phyloP scores from a whole-genome alignment of 2,329 filamentous ascomycete species.

The Beauveria medogensis region DNA sequence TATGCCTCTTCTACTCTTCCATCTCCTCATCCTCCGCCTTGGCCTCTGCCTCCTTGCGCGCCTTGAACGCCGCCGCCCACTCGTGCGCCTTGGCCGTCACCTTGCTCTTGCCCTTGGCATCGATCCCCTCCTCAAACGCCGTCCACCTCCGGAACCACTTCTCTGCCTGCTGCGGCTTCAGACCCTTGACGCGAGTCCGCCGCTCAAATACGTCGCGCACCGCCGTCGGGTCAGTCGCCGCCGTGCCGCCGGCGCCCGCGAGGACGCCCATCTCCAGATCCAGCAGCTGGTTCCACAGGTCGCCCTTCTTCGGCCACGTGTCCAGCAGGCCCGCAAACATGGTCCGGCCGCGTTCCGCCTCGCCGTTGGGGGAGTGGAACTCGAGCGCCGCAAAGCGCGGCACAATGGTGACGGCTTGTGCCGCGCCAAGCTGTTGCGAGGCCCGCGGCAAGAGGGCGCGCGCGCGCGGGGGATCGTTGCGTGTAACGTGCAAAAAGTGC shows the following conservation, averaged over 20 bases:
- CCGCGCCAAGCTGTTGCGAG: constrained; percentile 67
- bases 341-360: constrained; percentile 84
- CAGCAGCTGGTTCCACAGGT: constrained; percentile 87
- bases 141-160: constrained; percentile 90
- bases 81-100: constrained; percentile 65
- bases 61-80: constrained; percentile 52
- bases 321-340: constrained; percentile 84
- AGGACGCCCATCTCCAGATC: constrained; percentile 66
- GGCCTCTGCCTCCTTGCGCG: constrained; percentile 31
- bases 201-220: constrained; percentile 77
- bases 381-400: constrained; percentile 87
- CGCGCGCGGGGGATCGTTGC: constrained; percentile 61
- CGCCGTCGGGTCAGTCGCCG: constrained; percentile 41
- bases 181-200: constrained; percentile 56
- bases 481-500: constrained; percentile 75
- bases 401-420: constrained; percentile 60
- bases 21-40: constrained; percentile 25
- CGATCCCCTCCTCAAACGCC: constrained; percentile 72
- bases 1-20: constrained; percentile 21
- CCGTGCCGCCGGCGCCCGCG: constrained; percentile 21
- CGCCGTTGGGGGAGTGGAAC: constrained; percentile 74
- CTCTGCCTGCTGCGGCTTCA: constrained; percentile 77
- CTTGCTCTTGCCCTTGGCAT: constrained; percentile 57
- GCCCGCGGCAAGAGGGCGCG: constrained; percentile 75
- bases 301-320: constrained; percentile 80